Conservation (phyloP, 305 asterid species). For the Fraxinus baroniana region DNA sequence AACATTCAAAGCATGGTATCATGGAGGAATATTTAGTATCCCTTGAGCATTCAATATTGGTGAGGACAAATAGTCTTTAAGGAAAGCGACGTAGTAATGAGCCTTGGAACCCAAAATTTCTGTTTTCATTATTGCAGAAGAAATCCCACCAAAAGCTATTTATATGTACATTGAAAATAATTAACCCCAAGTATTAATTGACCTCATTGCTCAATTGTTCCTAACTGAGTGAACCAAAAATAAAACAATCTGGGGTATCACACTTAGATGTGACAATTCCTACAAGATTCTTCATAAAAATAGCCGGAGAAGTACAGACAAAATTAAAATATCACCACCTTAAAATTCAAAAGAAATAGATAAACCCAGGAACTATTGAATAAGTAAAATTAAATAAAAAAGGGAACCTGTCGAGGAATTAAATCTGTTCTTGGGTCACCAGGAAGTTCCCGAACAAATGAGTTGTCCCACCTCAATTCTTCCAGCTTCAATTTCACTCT, state of each 20-base stretch:
- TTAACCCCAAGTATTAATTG: not conserved
- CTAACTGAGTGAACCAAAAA: not conserved
- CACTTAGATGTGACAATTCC: not conserved
- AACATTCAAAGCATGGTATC: not conserved
- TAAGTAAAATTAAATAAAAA: not conserved
- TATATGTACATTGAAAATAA: not conserved
- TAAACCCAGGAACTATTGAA: not conserved
- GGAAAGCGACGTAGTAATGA: not conserved
- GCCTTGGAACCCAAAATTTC: not conserved
- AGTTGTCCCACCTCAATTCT: slow-evolving; percentile 4
- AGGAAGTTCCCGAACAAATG: not conserved
- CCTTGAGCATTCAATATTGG: not conserved
- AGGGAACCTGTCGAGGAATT: not conserved
- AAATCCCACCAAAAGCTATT: not conserved
- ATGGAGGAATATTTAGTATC: not conserved
- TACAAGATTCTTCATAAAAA: not conserved
- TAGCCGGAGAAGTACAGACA: not conserved
- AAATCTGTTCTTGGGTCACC: not conserved
- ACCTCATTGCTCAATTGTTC: not conserved
- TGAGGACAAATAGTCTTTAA: not conserved
- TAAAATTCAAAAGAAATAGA: not conserved
- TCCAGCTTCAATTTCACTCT: not conserved
- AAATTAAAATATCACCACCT: not conserved
- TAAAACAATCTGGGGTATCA: not conserved
- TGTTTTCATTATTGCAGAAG: not conserved